These are phyloP conservation scores for Fusarium compactum DNA, from an alignment of 2,329 filamentous ascomycete species.

Conservation along the genomic window DNA sequence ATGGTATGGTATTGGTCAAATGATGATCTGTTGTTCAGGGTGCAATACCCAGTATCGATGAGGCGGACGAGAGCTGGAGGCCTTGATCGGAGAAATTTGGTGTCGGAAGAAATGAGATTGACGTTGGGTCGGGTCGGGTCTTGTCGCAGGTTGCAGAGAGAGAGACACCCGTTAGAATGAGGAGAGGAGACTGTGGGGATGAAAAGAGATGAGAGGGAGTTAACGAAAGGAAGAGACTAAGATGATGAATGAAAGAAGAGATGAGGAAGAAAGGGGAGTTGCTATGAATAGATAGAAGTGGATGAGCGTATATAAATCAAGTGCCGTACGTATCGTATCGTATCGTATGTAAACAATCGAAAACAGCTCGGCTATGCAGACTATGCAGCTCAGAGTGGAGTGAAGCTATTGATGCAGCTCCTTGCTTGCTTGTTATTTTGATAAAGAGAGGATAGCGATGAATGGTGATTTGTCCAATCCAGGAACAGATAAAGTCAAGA, in stretches of 20 bases:
- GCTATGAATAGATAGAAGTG: slow-evolving; percentile 12
- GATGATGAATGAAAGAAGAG: slow-evolving; percentile 1
- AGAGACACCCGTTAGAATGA: slow-evolving; percentile 5
- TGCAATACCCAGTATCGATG: slow-evolving; percentile 1
- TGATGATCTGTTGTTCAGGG: slow-evolving; percentile 6
- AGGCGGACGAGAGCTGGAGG: slow-evolving; percentile 2
- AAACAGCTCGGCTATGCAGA: slow-evolving; percentile 13
- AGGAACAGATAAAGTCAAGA: neutral
- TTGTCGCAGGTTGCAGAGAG: slow-evolving; percentile 21
- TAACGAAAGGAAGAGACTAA: slow-evolving; percentile 7
- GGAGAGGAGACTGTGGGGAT: slow-evolving; percentile 26
- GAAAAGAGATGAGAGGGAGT: slow-evolving; percentile 24
- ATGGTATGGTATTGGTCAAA: slow-evolving; percentile 4
- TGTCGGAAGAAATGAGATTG: slow-evolving; percentile 23
- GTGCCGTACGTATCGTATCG: neutral
- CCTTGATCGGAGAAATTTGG: slow-evolving; percentile 30
- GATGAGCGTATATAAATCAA: slow-evolving; percentile 9
- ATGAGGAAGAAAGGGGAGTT: slow-evolving; percentile 11
- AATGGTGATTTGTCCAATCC: neutral
- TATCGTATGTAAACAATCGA: slow-evolving; percentile 12
- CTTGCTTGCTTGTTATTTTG: slow-evolving; percentile 11
- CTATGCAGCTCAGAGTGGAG: slow-evolving; percentile 36
- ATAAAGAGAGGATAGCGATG: slow-evolving; percentile 8
- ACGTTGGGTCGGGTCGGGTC: slow-evolving; percentile 20
- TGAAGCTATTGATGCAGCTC: slow-evolving; percentile 29